Base-by-base conservation (phyloP, 2,329 filamentous ascomycete genomes). In the Curvularia spicifera region DNA sequence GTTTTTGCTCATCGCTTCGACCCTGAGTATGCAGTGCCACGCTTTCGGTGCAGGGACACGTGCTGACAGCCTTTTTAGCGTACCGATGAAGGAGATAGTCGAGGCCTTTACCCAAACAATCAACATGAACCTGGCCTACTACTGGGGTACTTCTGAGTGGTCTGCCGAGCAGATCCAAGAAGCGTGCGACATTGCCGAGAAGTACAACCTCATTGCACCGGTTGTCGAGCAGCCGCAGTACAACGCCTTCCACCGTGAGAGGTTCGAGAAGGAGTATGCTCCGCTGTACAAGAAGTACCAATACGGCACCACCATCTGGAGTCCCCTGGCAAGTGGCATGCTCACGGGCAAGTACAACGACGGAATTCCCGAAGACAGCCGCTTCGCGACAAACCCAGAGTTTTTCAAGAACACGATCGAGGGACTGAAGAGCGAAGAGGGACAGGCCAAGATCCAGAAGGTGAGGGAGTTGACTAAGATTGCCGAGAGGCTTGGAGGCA, bases 261-360 rank as follows among this genome's bases (percentile, higher is more conserved):
- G 84, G 40, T 85, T 87, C 75, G 85, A 87, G 78, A 81, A 84
- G 64, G 85, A 88, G 74, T 88, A 84, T 70, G 82, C 78, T 26
- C 84, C 84, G 18, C 70, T 87, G 15, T 87, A 80, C 75, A 73
- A 84, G 59, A 81, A 86, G 68, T 84, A 81, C 78, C 75, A 83
- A 60, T 84, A 85, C 67, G 85, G 85, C 46, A 85, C 84, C 87
- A 9, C 53, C 13, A 58, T 59, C 22, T 86, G 83, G 82, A 81
- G 77, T 22, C 84, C 85, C 20, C 78, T 87, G 8, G 83, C 82
- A 46, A 83, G 79, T 29, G 85, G 85, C 56, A 74, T 88, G 39
- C 73, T 88, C 53, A 87, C 84, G 7, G 85, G 85, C 68, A 88
- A 88, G 76, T 88, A 88, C 80, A 87, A 87, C 73, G 80, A 87